A percentile compares a stretch with the other conserved stretches of the same genome.
phyloP scores from a whole-genome alignment of 306 rosid genomes.

The Prosopis cineraria region DNA sequence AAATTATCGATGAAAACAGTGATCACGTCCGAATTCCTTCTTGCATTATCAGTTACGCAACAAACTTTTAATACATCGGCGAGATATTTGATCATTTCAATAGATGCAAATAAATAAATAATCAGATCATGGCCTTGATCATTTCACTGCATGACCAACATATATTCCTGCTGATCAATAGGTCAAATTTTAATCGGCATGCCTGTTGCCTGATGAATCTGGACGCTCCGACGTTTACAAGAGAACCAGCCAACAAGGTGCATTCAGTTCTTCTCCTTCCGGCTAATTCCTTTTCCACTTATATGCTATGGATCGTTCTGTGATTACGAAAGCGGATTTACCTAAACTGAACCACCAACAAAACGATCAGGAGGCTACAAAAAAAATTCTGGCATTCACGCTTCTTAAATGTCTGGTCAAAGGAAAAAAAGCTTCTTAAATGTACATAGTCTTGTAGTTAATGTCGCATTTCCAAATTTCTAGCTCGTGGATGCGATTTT shows the following conservation, averaged over 20 bases:
- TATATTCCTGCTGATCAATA: not conserved
- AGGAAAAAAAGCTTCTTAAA: not conserved
- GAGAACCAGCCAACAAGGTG: not conserved
- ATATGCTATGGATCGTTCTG: slow-evolving; percentile 39
- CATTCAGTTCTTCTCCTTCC: not conserved
- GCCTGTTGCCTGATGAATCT: not conserved
- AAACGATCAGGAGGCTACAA: slow-evolving; percentile 9
- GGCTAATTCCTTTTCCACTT: not conserved
- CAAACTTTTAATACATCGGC: no score
- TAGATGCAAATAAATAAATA: not conserved
- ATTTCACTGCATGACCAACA: not conserved
- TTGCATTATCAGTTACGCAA: not conserved
- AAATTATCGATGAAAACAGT: not conserved
- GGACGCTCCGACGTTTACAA: not conserved
- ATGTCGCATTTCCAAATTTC: not conserved
- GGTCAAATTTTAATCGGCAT: not conserved
- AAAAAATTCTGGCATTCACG: slow-evolving; percentile 32
- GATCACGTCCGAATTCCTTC: not conserved
- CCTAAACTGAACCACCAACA: not conserved
- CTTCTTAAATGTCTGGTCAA: not conserved
- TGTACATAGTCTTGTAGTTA: not conserved
- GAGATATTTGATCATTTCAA: not conserved
- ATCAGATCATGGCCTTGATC: not conserved
- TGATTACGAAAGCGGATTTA: slow-evolving; percentile 17
- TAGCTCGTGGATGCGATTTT: not conserved